These are phyloP conservation scores for Cladophialophora chaetospira DNA, from an alignment of 2,329 filamentous ascomycete species.

Conservation along the genomic window DNA sequence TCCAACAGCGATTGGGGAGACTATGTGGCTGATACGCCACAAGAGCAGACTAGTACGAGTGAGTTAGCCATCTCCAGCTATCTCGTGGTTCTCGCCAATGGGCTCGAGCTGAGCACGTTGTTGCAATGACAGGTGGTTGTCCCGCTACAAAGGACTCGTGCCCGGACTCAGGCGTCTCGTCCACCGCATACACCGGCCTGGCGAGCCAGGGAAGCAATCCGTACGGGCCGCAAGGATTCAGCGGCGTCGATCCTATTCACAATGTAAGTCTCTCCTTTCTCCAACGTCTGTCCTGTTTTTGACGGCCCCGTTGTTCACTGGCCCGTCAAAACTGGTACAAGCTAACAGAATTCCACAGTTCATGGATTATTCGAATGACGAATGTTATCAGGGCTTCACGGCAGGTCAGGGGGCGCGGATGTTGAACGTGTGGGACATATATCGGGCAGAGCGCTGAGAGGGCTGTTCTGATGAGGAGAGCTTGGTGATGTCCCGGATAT, in stretches of 20 bases:
- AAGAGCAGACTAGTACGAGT: conserved; percentile 56
- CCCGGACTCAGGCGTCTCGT: conserved; percentile 36
- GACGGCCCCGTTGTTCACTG: not conserved
- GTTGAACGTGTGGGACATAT: conserved; percentile 53
- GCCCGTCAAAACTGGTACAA: too few relatives aligned
- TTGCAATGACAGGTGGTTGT: conserved; percentile 49
- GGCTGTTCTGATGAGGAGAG: too few relatives aligned
- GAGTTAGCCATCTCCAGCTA: not conserved
- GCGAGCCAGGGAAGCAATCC: conserved; percentile 17
- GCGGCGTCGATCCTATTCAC: conserved; percentile 55
- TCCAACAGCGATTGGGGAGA: conserved; percentile 41
- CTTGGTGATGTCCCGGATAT: too few relatives aligned
- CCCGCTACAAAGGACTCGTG: conserved; percentile 55
- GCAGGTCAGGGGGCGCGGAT: conserved; percentile 53
- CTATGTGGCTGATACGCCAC: conserved; percentile 48
- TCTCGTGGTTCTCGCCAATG: not conserved
- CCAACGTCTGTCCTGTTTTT: not conserved
- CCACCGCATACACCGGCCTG: conserved; percentile 9
- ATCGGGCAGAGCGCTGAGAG: conserved; percentile 37
- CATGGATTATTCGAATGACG: conserved; percentile 62
- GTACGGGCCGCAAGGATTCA: conserved; percentile 33
- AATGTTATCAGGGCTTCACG: conserved; percentile 58
- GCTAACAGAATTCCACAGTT: conserved; percentile 39
- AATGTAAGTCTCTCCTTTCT: conserved; percentile 38
- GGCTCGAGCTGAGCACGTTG: not conserved